Evolutionary conservation across 2,329 filamentous ascomycete species (phyloP).

Genomic region (Cercospora zeae-maydis): DNA sequence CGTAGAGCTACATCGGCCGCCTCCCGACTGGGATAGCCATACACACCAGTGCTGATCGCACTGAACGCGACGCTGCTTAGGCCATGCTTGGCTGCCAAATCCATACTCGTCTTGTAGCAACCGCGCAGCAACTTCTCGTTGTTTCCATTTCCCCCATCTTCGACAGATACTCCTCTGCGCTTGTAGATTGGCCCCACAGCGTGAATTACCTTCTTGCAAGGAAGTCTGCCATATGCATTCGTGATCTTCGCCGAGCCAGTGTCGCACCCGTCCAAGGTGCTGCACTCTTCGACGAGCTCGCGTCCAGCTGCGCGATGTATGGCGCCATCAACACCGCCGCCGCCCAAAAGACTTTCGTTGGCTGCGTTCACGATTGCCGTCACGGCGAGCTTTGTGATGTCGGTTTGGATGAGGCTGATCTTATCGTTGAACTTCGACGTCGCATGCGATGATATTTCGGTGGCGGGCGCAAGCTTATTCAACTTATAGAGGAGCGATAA

Average conservation of each 20-base stretch:
- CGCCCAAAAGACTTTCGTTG: slow-evolving; percentile 72
- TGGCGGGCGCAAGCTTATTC: slow-evolving; percentile 44
- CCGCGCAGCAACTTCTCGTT: slow-evolving; percentile 48
- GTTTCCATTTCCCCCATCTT: slow-evolving; percentile 30
- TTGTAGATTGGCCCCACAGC: slow-evolving; percentile 81
- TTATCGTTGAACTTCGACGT: slow-evolving; percentile 59
- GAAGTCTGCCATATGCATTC: slow-evolving; percentile 64
- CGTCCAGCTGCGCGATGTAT: slow-evolving; percentile 81
- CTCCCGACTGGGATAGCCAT: slow-evolving; percentile 73
- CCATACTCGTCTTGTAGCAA: slow-evolving; percentile 69
- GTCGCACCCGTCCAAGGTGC: slow-evolving; percentile 65
- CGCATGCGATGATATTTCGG: slow-evolving; percentile 43
- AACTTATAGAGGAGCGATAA: slow-evolving; percentile 64
- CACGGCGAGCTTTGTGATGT: slow-evolving; percentile 75
- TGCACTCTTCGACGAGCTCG: slow-evolving; percentile 66
- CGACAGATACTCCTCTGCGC: slow-evolving; percentile 31
- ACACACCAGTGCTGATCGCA: slow-evolving; percentile 82
- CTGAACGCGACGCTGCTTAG: slow-evolving; percentile 76
- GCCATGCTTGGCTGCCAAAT: slow-evolving; percentile 65
- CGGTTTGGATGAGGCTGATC: slow-evolving; percentile 66
- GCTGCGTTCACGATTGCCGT: slow-evolving; percentile 93
- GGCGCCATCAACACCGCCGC: slow-evolving; percentile 74
- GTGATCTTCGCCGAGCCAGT: slow-evolving; percentile 85
- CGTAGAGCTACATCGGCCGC: slow-evolving; percentile 70
- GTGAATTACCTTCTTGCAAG: slow-evolving; percentile 78